Conservation (phyloP, 768 basidiomycete species). For the Mycena capillaripes region DNA sequence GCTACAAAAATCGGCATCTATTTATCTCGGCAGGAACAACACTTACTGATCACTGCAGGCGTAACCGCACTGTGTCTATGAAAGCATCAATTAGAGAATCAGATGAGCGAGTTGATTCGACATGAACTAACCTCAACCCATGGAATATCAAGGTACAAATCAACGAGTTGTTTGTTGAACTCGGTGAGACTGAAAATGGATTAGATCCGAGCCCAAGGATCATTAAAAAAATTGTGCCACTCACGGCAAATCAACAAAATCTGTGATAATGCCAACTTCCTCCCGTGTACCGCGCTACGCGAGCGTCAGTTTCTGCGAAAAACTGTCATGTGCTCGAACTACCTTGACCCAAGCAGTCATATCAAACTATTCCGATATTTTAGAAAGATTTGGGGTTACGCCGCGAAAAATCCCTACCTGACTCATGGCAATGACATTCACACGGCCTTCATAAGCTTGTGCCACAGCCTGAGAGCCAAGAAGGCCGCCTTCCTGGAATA, state of each 20-base stretch:
- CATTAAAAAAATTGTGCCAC: constrained; percentile 25
- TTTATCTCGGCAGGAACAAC: constrained; percentile 44
- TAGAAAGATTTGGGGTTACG: constrained; percentile 29
- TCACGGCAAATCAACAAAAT: constrained; percentile 74
- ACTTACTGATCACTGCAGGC: constrained; percentile 94
- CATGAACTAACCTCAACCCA: constrained; percentile 69
- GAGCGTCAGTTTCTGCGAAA: constrained; percentile 32
- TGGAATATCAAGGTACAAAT: constrained; percentile 86
- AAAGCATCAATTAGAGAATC: constrained; percentile 20
- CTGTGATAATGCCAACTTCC: constrained; percentile 88
- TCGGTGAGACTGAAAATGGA: constrained; percentile 72
- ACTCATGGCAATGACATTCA: constrained; percentile 86
- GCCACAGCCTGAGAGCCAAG: constrained; percentile 94
- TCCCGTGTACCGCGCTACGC: constrained; percentile 74
- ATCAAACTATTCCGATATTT: constrained; percentile 69
- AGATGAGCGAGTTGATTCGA: constrained; percentile 28
- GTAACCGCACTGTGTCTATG: constrained; percentile 90
- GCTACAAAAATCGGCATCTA: constrained; percentile 48
- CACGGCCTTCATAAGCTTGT: constrained; percentile 73
- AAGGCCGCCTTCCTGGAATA: constrained; percentile 81
- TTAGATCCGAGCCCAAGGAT: constrained; percentile 11
- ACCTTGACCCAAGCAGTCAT: constrained; percentile 97
- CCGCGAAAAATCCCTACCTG: constrained; percentile 62
- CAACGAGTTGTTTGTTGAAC: constrained; percentile 84
- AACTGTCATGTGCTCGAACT: constrained; percentile 46